Evolutionary conservation across 2,329 filamentous ascomycete species (phyloP), one percentile per base, ranked within the genome.

Genomic region (Claviceps fusiformis): DNA sequence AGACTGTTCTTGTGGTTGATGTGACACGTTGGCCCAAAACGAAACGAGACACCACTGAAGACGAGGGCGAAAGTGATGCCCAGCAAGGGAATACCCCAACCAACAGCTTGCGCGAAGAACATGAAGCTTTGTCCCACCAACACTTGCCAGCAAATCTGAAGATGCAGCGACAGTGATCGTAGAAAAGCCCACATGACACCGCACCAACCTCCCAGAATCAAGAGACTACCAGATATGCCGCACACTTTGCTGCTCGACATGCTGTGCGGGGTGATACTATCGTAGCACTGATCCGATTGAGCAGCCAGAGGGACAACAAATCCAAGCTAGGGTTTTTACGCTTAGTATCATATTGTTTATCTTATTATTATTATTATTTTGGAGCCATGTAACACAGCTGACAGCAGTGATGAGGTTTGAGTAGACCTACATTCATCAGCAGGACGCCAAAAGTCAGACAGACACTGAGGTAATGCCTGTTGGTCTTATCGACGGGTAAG

Each of bases 121-220:
- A 96, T 96, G 70, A 96, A 97, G 63, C 80, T 87, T 48, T 83
- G 81, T 44, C 93, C 93, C 4, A 95, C 87, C 8, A 92, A 83
- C 39, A 95, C 79, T 68, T 97, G 90, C 93, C 93, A 98, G 75
- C 91, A 96, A 60, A 98, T 96, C 70, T 97, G 93, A 31, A 98
- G 82, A 70, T 98, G 93, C 63, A 98, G 85, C 5, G 90, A 95
- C 39, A 97, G 73, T 0, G 92, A 87, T 59, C 93, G 83, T 57
- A 96, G 78, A 67, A 96, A 95, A 59, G 91, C 82, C 92, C 93
- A 98, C 69, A 95, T 83, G 37, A 89, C 82, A 49, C 85, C 87
- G 35, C 82, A 80, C 78, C 91, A 88, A 47, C 91, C 93, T 54
- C 93, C 93, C 35, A 91, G 80, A 52, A 97, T 79, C 52, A 98